These are phyloP conservation scores for Yarrowia keelungensis DNA, from an alignment of 805 yeast species.

Conservation along the genomic window DNA sequence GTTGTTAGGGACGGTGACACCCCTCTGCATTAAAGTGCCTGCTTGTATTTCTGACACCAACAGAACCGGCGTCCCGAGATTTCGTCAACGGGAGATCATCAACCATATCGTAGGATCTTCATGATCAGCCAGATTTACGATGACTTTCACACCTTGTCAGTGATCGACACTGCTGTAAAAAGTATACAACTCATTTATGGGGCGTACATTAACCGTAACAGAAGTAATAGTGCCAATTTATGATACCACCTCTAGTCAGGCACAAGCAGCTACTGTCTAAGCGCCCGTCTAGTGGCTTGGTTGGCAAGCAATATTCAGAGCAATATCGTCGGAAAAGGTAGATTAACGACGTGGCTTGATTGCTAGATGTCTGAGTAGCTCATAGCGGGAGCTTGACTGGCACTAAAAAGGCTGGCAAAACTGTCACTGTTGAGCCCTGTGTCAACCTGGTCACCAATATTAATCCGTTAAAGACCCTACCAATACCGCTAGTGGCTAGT, in stretches of 20 bases:
- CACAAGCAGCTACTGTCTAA: not conserved
- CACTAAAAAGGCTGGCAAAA: too few species aligned
- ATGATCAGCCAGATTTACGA: conserved; percentile 24
- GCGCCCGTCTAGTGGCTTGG: not conserved
- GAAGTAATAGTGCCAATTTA: not conserved
- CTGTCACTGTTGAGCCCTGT: too few species aligned
- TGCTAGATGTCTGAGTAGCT: too few species aligned
- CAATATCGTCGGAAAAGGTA: not conserved
- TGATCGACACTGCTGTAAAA: not conserved
- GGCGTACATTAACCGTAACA: conserved; percentile 3
- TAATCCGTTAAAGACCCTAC: not conserved
- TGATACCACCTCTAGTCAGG: conserved; percentile 13
- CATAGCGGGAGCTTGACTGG: too few species aligned
- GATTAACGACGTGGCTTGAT: too few species aligned
- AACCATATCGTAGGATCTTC: not conserved
- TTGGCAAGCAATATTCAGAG: not conserved
- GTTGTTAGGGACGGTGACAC: not conserved
- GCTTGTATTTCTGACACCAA: not conserved
- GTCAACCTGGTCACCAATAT: not conserved
- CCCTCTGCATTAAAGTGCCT: not conserved
- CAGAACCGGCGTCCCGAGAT: not conserved
- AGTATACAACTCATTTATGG: too few species aligned
- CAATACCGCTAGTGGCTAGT: not conserved
- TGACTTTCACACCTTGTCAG: conserved; percentile 1
- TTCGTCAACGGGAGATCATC: not conserved